Conservation (phyloP, 257 asterid species). For the Cordia subcordata region DNA sequence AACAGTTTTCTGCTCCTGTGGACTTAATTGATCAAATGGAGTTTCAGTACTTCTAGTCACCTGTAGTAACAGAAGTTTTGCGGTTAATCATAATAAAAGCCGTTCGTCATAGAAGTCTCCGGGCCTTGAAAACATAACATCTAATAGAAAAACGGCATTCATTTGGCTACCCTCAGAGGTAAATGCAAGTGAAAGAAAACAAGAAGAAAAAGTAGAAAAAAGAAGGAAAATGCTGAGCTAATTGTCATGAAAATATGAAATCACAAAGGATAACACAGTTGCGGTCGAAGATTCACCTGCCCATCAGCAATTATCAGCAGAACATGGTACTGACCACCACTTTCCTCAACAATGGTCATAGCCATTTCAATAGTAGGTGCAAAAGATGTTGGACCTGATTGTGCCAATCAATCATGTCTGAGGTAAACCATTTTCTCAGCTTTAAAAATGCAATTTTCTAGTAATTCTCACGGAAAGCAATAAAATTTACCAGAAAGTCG, state of each 20-base stretch:
- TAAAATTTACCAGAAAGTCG: conserved; percentile 67
- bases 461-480: neutral
- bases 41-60: conserved; percentile 85
- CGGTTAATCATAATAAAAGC: no score
- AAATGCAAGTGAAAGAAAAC: no score
- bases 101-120: no score
- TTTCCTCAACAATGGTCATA: conserved; percentile 68
- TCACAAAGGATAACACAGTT: no score
- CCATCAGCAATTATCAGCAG: conserved; percentile 86
- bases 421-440: neutral
- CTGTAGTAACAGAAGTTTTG: conserved; percentile 12
- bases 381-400: conserved; percentile 77
- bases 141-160: no score
- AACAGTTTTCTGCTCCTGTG: conserved; percentile 76
- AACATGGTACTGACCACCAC: conserved; percentile 85
- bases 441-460: conserved; percentile 1
- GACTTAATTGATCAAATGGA: conserved; percentile 52
- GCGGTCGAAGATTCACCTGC: conserved; percentile 40
- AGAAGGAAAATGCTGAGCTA: no score
- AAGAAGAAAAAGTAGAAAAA: no score
- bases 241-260: no score
- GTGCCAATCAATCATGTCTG: neutral
- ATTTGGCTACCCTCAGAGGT: no score
- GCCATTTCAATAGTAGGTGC: conserved; percentile 85
- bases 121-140: no score